Percentiles rank a stretch among this genome's conserved stretches.
Conservation (phyloP, 192 early-diverging fungal species). For the Coemansia brasiliensis region DNA sequence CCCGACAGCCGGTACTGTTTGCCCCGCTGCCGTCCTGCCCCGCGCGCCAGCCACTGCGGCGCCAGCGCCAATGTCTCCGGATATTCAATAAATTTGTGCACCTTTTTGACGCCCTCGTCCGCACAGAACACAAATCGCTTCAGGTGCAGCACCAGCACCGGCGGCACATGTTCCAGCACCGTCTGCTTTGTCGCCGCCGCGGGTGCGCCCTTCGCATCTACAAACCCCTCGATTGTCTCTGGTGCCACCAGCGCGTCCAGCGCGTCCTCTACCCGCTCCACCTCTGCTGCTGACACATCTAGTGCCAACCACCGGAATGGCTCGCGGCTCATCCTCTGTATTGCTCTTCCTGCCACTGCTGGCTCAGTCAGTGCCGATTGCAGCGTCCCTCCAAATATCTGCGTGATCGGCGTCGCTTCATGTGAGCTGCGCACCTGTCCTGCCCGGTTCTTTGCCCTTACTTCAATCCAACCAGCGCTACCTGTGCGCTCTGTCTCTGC, state of each 20-base stretch:
- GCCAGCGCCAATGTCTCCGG: slow-evolving; percentile 61
- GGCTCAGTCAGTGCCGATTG: slow-evolving; percentile 75
- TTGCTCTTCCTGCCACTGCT: slow-evolving; percentile 15
- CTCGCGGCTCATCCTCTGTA: slow-evolving; percentile 75
- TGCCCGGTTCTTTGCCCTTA: slow-evolving; percentile 77
- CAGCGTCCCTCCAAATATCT: slow-evolving; percentile 83
- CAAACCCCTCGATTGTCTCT: slow-evolving; percentile 83
- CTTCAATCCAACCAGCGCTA: slow-evolving; percentile 79
- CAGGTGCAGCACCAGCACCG: slow-evolving; percentile 89
- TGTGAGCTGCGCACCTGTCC: slow-evolving; percentile 56
- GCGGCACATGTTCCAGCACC: slow-evolving; percentile 79
- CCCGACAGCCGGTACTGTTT: slow-evolving; percentile 72
- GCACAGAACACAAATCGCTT: slow-evolving; percentile 90
- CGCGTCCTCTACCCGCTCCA: slow-evolving; percentile 83
- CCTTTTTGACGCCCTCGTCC: slow-evolving; percentile 76
- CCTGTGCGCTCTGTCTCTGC: background rate
- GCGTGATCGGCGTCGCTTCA: slow-evolving; percentile 73
- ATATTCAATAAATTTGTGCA: slow-evolving; percentile 83
- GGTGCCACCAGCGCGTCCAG: slow-evolving; percentile 72
- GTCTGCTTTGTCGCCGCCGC: slow-evolving; percentile 81
- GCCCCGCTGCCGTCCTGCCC: slow-evolving; percentile 26
- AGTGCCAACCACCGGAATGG: slow-evolving; percentile 87
- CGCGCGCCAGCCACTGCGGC: slow-evolving; percentile 53
- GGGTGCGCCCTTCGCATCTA: slow-evolving; percentile 21
- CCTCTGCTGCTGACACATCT: slow-evolving; percentile 77